A percentile compares a stretch with the other conserved stretches of the same genome.
phyloP scores from a whole-genome alignment of 2,329 filamentous ascomycete species.

The Pyricularia pennisetigena region DNA sequence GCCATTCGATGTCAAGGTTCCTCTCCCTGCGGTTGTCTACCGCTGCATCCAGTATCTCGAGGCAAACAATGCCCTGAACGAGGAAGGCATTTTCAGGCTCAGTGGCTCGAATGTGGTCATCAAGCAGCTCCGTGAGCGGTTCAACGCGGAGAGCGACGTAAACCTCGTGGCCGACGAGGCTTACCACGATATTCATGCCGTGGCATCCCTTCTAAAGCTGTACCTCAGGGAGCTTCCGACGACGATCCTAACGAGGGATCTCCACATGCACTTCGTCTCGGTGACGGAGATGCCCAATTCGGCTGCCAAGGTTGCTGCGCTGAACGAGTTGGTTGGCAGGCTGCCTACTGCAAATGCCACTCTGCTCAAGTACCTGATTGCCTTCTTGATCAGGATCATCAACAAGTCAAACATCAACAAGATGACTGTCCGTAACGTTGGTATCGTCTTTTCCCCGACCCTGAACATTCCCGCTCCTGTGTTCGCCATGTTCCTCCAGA shows the following conservation, averaged over 20 bases:
- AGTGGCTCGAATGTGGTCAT: constrained; percentile 97
- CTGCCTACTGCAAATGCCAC: constrained; percentile 74
- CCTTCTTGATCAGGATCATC: constrained; percentile 85
- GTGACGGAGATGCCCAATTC: constrained; percentile 71
- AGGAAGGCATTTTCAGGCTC: constrained; percentile 93
- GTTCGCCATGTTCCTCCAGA: constrained; percentile 87
- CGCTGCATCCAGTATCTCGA: constrained; percentile 90
- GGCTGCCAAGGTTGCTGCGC: constrained; percentile 63
- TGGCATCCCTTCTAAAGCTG: constrained; percentile 86
- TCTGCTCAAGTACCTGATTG: constrained; percentile 73
- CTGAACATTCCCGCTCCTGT: constrained; percentile 93
- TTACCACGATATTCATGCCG: constrained; percentile 91
- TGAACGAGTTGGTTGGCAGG: constrained; percentile 69
- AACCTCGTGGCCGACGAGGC: constrained; percentile 74
- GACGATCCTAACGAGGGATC: constrained; percentile 81
- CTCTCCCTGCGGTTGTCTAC: constrained; percentile 86
- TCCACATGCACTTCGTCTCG: constrained; percentile 80
- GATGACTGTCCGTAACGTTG: constrained; percentile 96
- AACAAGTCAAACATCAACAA: constrained; percentile 87
- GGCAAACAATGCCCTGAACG: constrained; percentile 66
- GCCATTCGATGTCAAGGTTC: constrained; percentile 61
- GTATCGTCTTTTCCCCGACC: constrained; percentile 95
- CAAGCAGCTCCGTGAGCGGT: constrained; percentile 80
- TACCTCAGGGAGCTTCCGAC: constrained; percentile 88
- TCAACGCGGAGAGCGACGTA: constrained; percentile 87